A percentile compares a stretch with the other conserved stretches of the same genome.
Evolutionary conservation across 2,329 filamentous ascomycete species (phyloP).

Genomic region (Paracorniculantispora psalliotae): DNA sequence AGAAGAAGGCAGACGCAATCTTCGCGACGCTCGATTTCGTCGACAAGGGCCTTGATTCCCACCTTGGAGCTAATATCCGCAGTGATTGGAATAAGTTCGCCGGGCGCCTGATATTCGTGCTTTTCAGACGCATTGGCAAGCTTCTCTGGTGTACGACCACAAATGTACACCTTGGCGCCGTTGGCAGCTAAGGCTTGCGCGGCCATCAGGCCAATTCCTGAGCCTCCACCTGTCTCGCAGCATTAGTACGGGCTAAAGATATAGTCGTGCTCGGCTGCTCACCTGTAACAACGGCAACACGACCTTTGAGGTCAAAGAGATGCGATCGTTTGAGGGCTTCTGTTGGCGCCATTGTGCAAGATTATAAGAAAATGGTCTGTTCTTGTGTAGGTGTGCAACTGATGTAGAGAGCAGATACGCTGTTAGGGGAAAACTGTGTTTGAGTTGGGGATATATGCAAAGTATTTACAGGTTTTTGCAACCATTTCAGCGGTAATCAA

Average conservation of each 20-base stretch:
- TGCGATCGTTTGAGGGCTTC: constrained; percentile 8
- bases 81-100: constrained; percentile 54
- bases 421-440: no score
- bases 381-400: not conserved
- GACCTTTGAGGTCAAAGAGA: constrained; percentile 39
- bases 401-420: not conserved
- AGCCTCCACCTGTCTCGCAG: constrained; percentile 40
- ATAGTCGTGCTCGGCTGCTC: constrained; percentile 1
- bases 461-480: not conserved
- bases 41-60: constrained; percentile 52
- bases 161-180: constrained; percentile 66
- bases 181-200: constrained; percentile 62
- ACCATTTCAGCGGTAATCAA: not conserved
- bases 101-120: constrained; percentile 48
- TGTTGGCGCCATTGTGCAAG: constrained; percentile 1
- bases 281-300: constrained; percentile 43
- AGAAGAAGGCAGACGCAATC: constrained; percentile 58
- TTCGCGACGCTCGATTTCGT: constrained; percentile 52
- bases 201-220: constrained; percentile 66
- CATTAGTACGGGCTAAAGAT: not conserved
- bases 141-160: constrained; percentile 59
- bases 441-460: not conserved
- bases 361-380: not conserved
- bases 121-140: constrained; percentile 55
- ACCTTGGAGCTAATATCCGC: constrained; percentile 60